phyloP scores from a whole-genome alignment of 306 rosid species.

The Inga oerstediana region DNA sequence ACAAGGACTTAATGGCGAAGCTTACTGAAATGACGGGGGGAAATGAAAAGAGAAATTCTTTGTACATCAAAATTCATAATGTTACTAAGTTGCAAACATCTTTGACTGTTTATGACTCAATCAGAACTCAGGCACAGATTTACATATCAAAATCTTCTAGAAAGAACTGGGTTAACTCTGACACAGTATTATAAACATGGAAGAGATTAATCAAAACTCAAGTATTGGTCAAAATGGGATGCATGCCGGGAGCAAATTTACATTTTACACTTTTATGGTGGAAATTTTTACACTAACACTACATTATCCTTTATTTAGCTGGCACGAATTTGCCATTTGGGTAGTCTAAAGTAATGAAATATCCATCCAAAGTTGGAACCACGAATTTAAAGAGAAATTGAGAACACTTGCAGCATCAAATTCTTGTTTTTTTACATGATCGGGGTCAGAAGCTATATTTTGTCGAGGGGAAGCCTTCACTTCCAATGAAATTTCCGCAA shows the following conservation, averaged over 20 bases:
- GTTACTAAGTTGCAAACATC: neutral
- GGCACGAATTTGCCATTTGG: neutral
- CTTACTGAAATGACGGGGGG: neutral
- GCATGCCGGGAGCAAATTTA: neutral
- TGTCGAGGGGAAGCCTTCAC: constrained; percentile 47
- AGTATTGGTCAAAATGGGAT: neutral
- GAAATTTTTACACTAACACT: neutral
- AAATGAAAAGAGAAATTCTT: neutral
- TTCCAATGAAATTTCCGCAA: constrained; percentile 37
- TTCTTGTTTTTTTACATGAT: constrained; percentile 39
- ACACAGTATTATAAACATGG: neutral
- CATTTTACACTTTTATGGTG: neutral
- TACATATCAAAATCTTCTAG: neutral
- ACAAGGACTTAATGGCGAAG: neutral
- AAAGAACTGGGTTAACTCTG: neutral
- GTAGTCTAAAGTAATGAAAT: neutral
- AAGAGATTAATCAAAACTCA: constrained; percentile 12
- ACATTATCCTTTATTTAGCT: constrained; percentile 3
- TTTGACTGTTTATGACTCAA: neutral
- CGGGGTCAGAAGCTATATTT: constrained; percentile 40
- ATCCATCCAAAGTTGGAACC: neutral
- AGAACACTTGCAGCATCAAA: constrained; percentile 56
- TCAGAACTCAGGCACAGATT: neutral
- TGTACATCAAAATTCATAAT: neutral
- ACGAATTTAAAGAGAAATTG: constrained; percentile 8